These are phyloP conservation scores for Begonia peltatifolia DNA, from an alignment of 306 rosid species.

Conservation along the genomic window DNA sequence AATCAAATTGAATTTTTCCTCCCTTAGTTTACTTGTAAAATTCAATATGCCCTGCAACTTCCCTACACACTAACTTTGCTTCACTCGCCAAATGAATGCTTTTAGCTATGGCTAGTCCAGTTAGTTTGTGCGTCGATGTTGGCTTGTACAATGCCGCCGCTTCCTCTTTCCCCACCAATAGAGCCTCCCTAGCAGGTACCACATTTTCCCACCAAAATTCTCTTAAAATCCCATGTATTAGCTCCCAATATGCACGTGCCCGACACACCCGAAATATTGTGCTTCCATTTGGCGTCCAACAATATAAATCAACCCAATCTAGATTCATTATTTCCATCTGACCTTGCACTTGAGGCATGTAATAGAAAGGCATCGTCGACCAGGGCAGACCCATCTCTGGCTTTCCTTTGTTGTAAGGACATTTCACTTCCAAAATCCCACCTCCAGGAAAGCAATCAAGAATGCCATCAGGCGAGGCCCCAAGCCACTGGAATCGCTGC, in stretches of 20 bases:
- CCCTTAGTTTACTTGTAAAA: conserved; percentile 23
- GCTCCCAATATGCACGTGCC: conserved; percentile 60
- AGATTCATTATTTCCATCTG: conserved; percentile 89
- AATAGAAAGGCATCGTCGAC: conserved; percentile 78
- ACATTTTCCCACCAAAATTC: conserved; percentile 99
- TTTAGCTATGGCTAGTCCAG: conserved; percentile 57
- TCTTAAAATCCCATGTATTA: conserved; percentile 50
- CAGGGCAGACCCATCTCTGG: conserved; percentile 82
- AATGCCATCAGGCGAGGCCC: conserved; percentile 95
- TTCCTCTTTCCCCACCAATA: conserved; percentile 42
- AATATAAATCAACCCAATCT: conserved; percentile 81
- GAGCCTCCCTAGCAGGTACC: conserved; percentile 73
- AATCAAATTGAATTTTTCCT: too few relatives aligned
- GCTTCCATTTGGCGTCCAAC: conserved; percentile 96
- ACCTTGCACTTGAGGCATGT: conserved; percentile 98
- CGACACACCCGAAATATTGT: conserved; percentile 60
- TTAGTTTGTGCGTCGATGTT: conserved; percentile 51
- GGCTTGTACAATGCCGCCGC: conserved; percentile 39
- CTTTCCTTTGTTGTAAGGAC: conserved; percentile 95
- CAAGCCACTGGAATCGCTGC: conserved; percentile 56
- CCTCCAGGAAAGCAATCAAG: conserved; percentile 46
- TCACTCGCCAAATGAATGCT: conserved; percentile 65
- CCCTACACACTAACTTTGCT: conserved; percentile 64
- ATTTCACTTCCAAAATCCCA: conserved; percentile 83
- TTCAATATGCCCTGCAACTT: conserved; percentile 69